Evolutionary conservation across 2,329 filamentous ascomycete genomes (phyloP), one percentile per base, ranked within the genome.

Genomic region (Fusarium floridanum): DNA sequence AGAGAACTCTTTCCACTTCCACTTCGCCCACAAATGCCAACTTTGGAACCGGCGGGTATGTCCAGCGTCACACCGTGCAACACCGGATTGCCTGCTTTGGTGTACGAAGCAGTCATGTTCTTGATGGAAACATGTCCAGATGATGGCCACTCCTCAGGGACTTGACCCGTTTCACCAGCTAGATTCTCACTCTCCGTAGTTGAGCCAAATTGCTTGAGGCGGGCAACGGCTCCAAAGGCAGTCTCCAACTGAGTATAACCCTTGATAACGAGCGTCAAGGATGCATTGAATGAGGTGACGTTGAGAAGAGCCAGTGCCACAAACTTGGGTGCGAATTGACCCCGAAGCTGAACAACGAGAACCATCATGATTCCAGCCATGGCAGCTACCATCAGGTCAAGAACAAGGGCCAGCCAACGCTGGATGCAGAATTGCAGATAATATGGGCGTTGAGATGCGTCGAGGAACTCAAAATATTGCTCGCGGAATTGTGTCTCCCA

Each of bases 371-470:
- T 72, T 1, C 85, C 82, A 1, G 86, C 86, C 36, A 89, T 81
- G 2, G 76, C 84, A 1, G 86, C 84, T 1, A 88, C 85, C 5
- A 79, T 56, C 2, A 89, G 75, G 67, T 89, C 86, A 11, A 89
- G 75, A 1, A 86, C 85, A 2, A 89, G 76, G 0, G 81, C 85
- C 1, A 89, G 79, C 86, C 87, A 89, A 27, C 84, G 80, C 69
- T 89, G 87, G 16, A 88, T 85, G 22, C 84, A 83, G 66, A 82
- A 85, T 11, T 88, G 81, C 8, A 88, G 78, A 67, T 89, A 81
- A 8, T 71, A 79, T 0, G 80, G 80, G n/a, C 76, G 69, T 45
- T 82, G 80, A 0, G 78, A 81, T 1, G 53, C 61, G 59, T 86
- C 9, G 90, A 81, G 61, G 71, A 66, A 34, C 37, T 56, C 29